Evolutionary conservation across 805 yeast species (phyloP).

Genomic region (Cyberlindnera sargentensis): DNA sequence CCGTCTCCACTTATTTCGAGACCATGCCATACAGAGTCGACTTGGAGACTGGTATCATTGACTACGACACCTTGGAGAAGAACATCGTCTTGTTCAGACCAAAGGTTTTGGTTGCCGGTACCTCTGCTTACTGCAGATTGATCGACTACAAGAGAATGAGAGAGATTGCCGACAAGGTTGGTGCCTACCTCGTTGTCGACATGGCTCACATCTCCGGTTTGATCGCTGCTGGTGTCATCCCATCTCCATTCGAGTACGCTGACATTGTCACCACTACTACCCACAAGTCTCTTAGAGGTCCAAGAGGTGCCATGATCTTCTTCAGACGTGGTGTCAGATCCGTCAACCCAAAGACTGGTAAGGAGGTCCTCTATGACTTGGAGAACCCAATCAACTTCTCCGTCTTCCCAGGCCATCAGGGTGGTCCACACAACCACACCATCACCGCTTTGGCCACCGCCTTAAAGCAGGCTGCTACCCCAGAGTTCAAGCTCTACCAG

Average conservation of each 20-base stretch:
- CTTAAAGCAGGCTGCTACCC: conserved; percentile 84
- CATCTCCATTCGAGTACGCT: conserved; percentile 94
- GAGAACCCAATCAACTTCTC: conserved; percentile 95
- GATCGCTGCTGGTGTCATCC: conserved; percentile 91
- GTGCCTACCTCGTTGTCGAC: conserved; percentile 92
- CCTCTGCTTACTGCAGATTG: conserved; percentile 95
- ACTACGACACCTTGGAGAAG: conserved; percentile 90
- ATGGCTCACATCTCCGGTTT: conserved; percentile 99
- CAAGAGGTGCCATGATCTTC: conserved; percentile 99
- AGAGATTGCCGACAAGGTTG: conserved; percentile 93
- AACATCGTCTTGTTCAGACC: conserved; percentile 92
- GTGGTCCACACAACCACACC: conserved; percentile 99
- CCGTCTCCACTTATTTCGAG: conserved; percentile 93
- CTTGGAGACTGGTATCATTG: conserved; percentile 88
- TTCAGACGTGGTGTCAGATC: conserved; percentile 94
- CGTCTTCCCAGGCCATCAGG: conserved; percentile 99
- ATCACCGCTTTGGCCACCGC: conserved; percentile 97
- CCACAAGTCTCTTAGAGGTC: conserved; percentile 97
- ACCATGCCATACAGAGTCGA: conserved; percentile 98
- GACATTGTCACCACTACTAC: conserved; percentile 98
- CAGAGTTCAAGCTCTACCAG: conserved; percentile 90
- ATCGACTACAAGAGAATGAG: conserved; percentile 97
- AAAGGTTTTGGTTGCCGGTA: conserved; percentile 94
- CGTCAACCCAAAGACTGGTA: conserved; percentile 82
- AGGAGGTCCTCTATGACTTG: conserved; percentile 83